phyloP scores from a whole-genome alignment of 306 rosid species.

The Lathyrus tuberosus region DNA sequence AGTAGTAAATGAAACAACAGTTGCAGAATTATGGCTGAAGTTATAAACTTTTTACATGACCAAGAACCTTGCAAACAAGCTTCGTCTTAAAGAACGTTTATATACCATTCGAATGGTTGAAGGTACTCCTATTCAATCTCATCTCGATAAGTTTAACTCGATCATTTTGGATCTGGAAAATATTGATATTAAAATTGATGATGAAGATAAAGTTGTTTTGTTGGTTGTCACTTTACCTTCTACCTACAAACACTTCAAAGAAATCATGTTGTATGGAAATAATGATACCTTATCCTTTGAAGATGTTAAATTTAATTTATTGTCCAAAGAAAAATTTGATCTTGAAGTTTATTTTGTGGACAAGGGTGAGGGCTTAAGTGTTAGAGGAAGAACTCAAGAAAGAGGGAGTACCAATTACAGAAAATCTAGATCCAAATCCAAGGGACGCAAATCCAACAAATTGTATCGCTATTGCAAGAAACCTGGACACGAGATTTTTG shows the following conservation, averaged over 20 bases:
- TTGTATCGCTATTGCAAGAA: too few species aligned
- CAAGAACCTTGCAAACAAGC: conserved; percentile 4
- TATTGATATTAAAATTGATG: too few species aligned
- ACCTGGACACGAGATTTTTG: too few species aligned
- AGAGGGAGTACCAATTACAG: too few species aligned
- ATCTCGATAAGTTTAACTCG: not conserved
- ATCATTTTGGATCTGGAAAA: not conserved
- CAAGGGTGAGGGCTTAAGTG: too few species aligned
- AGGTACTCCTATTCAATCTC: conserved; percentile 11
- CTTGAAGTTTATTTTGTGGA: too few species aligned
- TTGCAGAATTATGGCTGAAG: not conserved
- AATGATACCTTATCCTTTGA: not conserved
- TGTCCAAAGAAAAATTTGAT: too few species aligned
- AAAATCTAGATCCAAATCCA: too few species aligned
- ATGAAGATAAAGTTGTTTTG: too few species aligned
- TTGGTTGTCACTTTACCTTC: not conserved
- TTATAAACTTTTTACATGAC: not conserved
- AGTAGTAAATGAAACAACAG: not conserved
- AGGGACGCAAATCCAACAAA: too few species aligned
- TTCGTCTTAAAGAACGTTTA: not conserved
- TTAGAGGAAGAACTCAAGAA: too few species aligned
- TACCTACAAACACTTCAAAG: not conserved
- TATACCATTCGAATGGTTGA: not conserved
- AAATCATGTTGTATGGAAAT: not conserved
- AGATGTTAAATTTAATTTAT: not conserved